phyloP scores from a whole-genome alignment of 352 stramenopile genomes.

The Phytopythium delawarense region DNA sequence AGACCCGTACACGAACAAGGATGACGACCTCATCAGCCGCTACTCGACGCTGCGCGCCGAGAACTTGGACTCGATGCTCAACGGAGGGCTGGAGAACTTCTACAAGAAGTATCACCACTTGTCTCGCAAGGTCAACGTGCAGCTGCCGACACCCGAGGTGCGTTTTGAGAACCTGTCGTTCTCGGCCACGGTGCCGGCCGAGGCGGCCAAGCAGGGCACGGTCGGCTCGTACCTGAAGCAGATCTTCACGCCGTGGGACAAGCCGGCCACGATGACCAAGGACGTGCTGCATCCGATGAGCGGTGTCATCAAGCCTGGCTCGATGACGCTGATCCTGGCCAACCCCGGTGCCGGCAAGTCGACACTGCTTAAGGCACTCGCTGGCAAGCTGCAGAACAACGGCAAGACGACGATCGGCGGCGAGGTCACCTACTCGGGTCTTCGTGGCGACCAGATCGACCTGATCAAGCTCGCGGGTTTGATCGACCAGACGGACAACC shows the following conservation, averaged over 20 bases:
- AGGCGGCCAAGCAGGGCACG: constrained; percentile 32
- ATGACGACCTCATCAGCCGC: constrained; percentile 36
- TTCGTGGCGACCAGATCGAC: constrained; percentile 40
- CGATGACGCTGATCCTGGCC: constrained; percentile 55
- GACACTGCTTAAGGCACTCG: constrained; percentile 56
- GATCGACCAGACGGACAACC: constrained; percentile 79
- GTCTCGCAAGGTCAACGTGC: constrained; percentile 62
- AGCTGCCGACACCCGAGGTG: constrained; percentile 60
- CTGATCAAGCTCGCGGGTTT: constrained; percentile 59
- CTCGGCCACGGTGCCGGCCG: constrained; percentile 45
- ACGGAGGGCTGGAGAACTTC: constrained; percentile 65
- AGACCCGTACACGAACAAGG: constrained; percentile 56
- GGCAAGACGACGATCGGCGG: constrained; percentile 25
- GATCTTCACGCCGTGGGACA: constrained; percentile 43
- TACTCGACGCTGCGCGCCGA: constrained; percentile 64
- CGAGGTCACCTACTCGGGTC: constrained; percentile 45
- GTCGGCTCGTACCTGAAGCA: constrained; percentile 46
- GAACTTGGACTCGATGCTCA: constrained; percentile 67
- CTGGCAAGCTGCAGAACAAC: constrained; percentile 39
- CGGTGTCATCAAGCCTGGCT: constrained; percentile 49
- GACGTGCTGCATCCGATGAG: constrained; percentile 57
- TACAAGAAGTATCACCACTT: constrained; percentile 83
- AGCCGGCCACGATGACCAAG: constrained; percentile 28
- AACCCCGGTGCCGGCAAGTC: constrained; percentile 61
- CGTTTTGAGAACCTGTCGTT: constrained; percentile 78